Evolutionary conservation across 208 protist species (phyloP).

Genomic region (Trypanosoma avium): DNA sequence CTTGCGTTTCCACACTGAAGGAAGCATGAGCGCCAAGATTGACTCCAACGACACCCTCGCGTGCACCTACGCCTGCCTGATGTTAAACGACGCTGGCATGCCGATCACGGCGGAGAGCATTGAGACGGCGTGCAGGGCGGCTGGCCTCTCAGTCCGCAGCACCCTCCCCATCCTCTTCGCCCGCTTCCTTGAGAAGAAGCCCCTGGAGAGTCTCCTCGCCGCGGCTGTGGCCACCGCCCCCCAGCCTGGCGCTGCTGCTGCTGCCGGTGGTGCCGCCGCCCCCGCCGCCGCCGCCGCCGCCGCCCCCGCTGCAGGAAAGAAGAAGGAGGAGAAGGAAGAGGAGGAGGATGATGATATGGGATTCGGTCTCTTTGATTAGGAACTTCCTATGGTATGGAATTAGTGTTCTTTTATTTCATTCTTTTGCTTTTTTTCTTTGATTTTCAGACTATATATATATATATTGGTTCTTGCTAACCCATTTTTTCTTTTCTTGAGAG

Average conservation of each 20-base stretch:
- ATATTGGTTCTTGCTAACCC: no score
- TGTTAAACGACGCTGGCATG: conserved; percentile 74
- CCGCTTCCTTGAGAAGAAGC: conserved; percentile 83
- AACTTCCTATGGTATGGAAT: background rate
- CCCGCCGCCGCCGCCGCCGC: conserved; percentile 39
- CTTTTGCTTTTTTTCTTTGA: conserved; percentile 14
- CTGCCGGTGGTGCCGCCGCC: conserved; percentile 29
- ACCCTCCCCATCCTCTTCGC: conserved; percentile 83
- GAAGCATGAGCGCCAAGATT: conserved; percentile 41
- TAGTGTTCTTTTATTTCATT: conserved; percentile 9
- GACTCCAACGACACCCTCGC: conserved; percentile 72
- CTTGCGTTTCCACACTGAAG: background rate
- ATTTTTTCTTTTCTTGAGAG: no score
- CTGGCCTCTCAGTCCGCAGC: conserved; percentile 64
- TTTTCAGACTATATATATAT: conserved; percentile 1
- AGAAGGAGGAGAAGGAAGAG: conserved; percentile 38
- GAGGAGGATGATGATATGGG: conserved; percentile 82
- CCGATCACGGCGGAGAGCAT: conserved; percentile 80
- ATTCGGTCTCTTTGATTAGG: background rate
- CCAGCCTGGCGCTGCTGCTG: conserved; percentile 39
- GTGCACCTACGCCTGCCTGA: conserved; percentile 82
- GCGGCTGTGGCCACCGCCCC: conserved; percentile 51
- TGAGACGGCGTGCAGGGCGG: conserved; percentile 55
- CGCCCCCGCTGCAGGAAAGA: conserved; percentile 33
- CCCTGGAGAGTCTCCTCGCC: conserved; percentile 62